Evolutionary conservation across 257 asterid genomes (phyloP), one percentile per base, ranked within the genome.

Genomic region (Nicotiana undulata): DNA sequence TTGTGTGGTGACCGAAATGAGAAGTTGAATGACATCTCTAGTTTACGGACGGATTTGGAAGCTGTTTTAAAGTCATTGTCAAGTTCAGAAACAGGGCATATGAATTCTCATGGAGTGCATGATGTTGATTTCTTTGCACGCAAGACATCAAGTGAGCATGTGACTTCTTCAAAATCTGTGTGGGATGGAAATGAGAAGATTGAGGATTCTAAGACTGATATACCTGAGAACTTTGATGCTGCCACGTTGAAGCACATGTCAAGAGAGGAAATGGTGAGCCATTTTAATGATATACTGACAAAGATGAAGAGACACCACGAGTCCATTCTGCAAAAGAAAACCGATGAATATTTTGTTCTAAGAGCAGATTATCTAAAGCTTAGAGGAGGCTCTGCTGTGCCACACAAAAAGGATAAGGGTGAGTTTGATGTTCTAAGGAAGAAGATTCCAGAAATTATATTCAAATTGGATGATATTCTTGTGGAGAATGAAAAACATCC

Each of bases 291-390:
- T 51, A 87, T 84, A 63, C 90, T 96, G 80, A 88, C 91, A 64
- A 84, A 86, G 87, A 85, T 91, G 83, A 94, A 58, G 86, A 96
- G 99, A 86, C 90, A 90, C 46, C 93, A 96, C 67, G 99, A 96
- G 85, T 89, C 94, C 63, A 89, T 86, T 77, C 77, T 91, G 83
- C 92, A 86, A 9, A 80, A 85, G 87, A 84, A 80, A 88, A 92
- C 97, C 11, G 99, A 94, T 76, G 88, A 89, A 17, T 89, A 76
- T 81, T 96, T 86, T 79, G 58, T 82, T 76, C 86, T 92, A n/a
- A 96, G 87, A 82, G 91, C 95, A 61, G 97, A 94, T 20, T 88
- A 87, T 85, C 77, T 83, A 26, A 83, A 81, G 15, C 65, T 91
- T 83, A 94, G 91, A 84, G 89, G 86, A 86, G 88, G 90, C 56